Evolutionary conservation across 1,284 basidiomycete genomes (phyloP), one percentile per base, ranked within the genome.

Genomic region (Xerocomus amazonicus): DNA sequence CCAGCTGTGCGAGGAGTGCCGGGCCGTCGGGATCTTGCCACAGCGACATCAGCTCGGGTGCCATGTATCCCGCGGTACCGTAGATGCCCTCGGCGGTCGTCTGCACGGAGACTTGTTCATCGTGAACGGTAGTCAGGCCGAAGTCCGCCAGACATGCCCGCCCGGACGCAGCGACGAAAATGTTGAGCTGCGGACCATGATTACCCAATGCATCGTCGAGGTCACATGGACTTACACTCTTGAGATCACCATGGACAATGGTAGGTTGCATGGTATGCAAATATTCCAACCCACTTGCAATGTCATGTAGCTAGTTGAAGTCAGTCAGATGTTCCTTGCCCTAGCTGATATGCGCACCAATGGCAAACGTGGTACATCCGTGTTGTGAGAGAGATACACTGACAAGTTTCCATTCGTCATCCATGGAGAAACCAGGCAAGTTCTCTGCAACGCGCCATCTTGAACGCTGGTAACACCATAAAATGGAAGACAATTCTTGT

Each of bases 241-340:
- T 75, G 28, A 75, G 53, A 51, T 75, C 74, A 23, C 73, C 74
- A 26, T 75, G 74, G n/a, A 73, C 62, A n/a, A 75, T 70, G 6
- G 70, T 71, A 8, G 66, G 69, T 43, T 62, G 56, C 55, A 65
- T 63, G 2, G 61, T 67, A 48, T 75, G 74, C 9, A 76, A 57
- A 47, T 76, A 74, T 9, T 69, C 63, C 12, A 75, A 53, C 23
- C 74, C 73, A n/a, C 50, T 63, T 9, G 72, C 70, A 33, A 72
- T 61, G 43, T 75, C 72, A 2, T 67, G 56, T 34, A 74, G 58
- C 74, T 75, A 50, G 5, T 14, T 3, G 48, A 36, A 7, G 37
- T 55, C 32, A 36, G 47, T 43, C 12, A 23, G 49, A 29, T 17
- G 13, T 4, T 17, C 17, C 4, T 40, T 43, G 26, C 19, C n/a